These are phyloP conservation scores for Warburgia ugandensis DNA, from an alignment of 164 flowering plant genomes.

Conservation along the genomic window DNA sequence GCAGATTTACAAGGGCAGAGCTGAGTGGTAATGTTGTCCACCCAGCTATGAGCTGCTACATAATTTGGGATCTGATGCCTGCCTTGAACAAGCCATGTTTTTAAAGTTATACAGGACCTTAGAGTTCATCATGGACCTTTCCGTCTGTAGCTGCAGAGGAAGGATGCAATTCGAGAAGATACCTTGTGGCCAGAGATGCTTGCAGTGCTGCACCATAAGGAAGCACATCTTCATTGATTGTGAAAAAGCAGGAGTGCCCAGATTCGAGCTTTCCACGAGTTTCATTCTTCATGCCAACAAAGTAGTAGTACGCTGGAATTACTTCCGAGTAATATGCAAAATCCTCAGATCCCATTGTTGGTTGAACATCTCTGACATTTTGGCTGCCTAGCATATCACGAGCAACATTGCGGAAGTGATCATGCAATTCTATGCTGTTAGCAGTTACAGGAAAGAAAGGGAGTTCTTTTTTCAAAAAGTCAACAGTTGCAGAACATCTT, in stretches of 20 bases:
- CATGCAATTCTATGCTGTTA: slow-evolving; percentile 33
- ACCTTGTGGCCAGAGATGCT: slow-evolving; percentile 56
- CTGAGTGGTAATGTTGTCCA: no score
- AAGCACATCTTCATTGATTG: slow-evolving; percentile 53
- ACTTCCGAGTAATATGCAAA: slow-evolving; percentile 40
- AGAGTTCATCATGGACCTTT: slow-evolving; percentile 20
- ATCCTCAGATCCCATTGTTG: slow-evolving; percentile 49
- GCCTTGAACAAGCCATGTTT: no score
- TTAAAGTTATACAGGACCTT: not conserved
- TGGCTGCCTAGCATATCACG: slow-evolving; percentile 29
- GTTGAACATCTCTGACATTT: slow-evolving; percentile 29
- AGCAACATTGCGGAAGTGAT: slow-evolving; percentile 29
- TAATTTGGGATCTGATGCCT: no score
- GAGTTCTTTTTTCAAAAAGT: slow-evolving; percentile 20
- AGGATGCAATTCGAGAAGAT: slow-evolving; percentile 27
- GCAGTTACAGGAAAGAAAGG: slow-evolving; percentile 34
- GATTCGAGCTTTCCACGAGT: slow-evolving; percentile 16
- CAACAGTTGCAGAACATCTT: slow-evolving; percentile 43
- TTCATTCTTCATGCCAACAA: slow-evolving; percentile 50
- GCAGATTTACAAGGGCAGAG: no score
- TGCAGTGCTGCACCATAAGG: slow-evolving; percentile 78
- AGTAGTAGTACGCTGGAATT: slow-evolving; percentile 38
- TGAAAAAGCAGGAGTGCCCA: slow-evolving; percentile 50
- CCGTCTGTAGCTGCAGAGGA: slow-evolving; percentile 5
- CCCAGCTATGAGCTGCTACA: no score